Evolutionary conservation across 2,329 filamentous ascomycete species (phyloP), one percentile per base, ranked within the genome.

Genomic region (Macrophomina pseudophaseolina): DNA sequence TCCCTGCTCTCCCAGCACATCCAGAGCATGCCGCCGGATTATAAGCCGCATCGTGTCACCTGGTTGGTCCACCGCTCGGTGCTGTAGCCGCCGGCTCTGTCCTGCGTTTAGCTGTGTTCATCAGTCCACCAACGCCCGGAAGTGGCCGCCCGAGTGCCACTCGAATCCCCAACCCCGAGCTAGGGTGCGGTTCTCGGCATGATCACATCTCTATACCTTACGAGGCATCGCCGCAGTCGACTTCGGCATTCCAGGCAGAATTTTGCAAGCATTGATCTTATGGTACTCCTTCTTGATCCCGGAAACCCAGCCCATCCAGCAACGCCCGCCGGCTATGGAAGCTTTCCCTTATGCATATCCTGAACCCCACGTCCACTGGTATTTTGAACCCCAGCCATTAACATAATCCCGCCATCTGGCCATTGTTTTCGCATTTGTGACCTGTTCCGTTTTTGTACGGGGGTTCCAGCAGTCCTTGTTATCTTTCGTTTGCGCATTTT

Each of bases 251-350:
- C 63, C 30, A 56, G 63, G 63, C 63, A 65, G 51, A 58, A 30
- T 52, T 59, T 42, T 58, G 53, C 53, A 66, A 66, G 64, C 64
- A 66, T 66, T 59, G 48, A 59, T 59, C 54, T 66, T 59, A 51
- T 59, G 42, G 53, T 66, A 66, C 64, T 66, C 64, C 64, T 65
- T 18, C 64, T 33, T 44, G 52, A 60, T 52, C 46, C 64, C 64
- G 53, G 64, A 66, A 49, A 66, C 54, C 53, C 35, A 56, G 64
- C 53, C 60, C 53, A 66, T 60, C 64, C 64, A 40, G 32, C 53
- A 66, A 66, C 64, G 64, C 64, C 53, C 32, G 64, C 64, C 54
- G 64, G 53, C 64, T 60, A 66, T 60, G 64, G 64, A 66, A 66
- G 53, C 64, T 59, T 59, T 66, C 48, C 54, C 46, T 40, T 40